Conservation (phyloP, 225 moss, liverwort and hornwort genomes). For the Bryum argenteum region DNA sequence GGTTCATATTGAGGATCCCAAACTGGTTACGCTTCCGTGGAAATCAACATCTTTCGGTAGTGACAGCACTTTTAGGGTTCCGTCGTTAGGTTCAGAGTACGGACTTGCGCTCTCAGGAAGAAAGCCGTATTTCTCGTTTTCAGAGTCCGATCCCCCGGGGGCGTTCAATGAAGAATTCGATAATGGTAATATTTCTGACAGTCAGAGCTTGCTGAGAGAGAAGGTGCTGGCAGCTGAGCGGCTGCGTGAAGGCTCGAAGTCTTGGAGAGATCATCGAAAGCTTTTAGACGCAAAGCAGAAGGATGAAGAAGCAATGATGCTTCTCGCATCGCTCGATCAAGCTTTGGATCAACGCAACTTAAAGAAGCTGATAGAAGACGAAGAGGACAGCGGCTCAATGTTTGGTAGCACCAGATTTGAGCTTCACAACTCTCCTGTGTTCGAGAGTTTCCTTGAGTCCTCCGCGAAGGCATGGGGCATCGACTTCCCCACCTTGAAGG, state of each 20-base stretch:
- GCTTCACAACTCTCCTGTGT: conserved; percentile 54
- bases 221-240: conserved; percentile 51
- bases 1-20: conserved; percentile 32
- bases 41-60: conserved; percentile 44
- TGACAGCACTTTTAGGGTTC: conserved; percentile 38
- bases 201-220: conserved; percentile 43
- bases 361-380: conserved; percentile 40
- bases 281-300: conserved; percentile 29
- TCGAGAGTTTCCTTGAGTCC: conserved; percentile 55
- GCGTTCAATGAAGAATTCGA: conserved; percentile 29
- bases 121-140: conserved; percentile 19
- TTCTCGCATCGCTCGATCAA: conserved; percentile 44
- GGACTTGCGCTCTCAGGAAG: conserved; percentile 20
- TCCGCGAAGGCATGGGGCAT: conserved; percentile 53
- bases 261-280: conserved; percentile 43
- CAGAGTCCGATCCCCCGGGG: conserved; percentile 28
- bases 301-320: conserved; percentile 45
- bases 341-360: conserved; percentile 45
- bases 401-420: conserved; percentile 38
- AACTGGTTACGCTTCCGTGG: conserved; percentile 38
- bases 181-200: conserved; percentile 41
- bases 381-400: conserved; percentile 36
- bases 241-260: conserved; percentile 43
- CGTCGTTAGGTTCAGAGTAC: conserved; percentile 28
- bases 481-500: conserved; percentile 32